Evolutionary conservation across 352 stramenopile species (phyloP).

Genomic region (Phytophthora fragariaefolia): DNA sequence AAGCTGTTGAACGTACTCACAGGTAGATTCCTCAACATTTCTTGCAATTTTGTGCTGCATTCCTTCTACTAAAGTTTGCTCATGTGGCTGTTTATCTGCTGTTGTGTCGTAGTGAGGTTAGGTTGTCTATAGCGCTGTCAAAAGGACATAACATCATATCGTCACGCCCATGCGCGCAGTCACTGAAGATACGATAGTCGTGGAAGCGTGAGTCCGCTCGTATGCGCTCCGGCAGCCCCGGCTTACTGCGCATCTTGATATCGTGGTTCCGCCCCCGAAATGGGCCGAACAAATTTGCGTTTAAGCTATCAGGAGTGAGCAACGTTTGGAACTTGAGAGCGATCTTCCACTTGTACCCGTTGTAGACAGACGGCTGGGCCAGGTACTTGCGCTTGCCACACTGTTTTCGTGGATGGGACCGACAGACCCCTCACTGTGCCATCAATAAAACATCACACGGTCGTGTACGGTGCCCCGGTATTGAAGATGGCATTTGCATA

Average conservation of each 20-base stretch:
- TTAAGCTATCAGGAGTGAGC: neutral
- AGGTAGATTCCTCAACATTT: no score
- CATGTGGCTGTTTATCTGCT: neutral
- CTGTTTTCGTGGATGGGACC: neutral
- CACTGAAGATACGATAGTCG: neutral
- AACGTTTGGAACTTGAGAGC: neutral
- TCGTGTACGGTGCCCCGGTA: neutral
- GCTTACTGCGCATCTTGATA: neutral
- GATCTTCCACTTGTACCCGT: conserved; percentile 25
- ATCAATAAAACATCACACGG: conserved; percentile 21
- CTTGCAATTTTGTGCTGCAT: no score
- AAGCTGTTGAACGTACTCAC: no score
- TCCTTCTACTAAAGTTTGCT: neutral
- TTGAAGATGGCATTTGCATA: conserved; percentile 24
- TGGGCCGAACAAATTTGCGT: neutral
- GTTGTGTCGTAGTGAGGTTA: neutral
- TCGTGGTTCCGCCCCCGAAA: neutral
- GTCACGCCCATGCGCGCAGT: neutral
- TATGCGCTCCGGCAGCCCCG: neutral
- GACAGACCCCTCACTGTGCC: conserved; percentile 24
- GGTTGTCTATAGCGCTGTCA: neutral
- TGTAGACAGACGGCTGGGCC: conserved; percentile 27
- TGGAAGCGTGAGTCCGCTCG: neutral
- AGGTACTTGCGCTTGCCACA: conserved; percentile 9
- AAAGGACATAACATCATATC: neutral